Percentiles rank a stretch among this genome's conserved stretches.
Evolutionary conservation across 2,329 filamentous ascomycete species (phyloP).

Genomic region (Cryphonectria radicalis): DNA sequence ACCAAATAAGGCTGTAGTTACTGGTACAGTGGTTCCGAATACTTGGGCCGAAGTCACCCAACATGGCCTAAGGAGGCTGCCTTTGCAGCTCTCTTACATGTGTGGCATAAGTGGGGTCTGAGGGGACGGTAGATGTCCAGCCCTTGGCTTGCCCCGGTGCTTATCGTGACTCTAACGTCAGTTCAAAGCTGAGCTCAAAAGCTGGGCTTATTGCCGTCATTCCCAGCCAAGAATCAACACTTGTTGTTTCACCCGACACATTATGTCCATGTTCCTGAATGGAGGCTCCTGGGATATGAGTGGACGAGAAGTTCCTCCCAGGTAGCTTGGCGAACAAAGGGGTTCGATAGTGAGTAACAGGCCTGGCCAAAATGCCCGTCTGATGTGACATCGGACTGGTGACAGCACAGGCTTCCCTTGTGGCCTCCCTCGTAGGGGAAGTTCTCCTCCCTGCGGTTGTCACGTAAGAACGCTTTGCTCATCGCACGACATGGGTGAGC

Average conservation of each 20-base stretch:
- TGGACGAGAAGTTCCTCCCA: background rate
- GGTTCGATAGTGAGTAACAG: background rate
- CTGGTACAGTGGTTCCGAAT: background rate
- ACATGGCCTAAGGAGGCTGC: background rate
- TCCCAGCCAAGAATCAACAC: background rate
- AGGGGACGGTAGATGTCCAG: background rate
- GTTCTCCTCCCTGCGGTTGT: background rate
- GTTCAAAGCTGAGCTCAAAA: background rate
- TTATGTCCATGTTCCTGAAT: background rate
- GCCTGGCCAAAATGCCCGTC: background rate
- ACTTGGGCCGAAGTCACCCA: background rate
- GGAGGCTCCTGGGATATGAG: background rate
- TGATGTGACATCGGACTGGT: background rate
- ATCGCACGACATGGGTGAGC: background rate
- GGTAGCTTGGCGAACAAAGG: background rate
- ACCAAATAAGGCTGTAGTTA: background rate
- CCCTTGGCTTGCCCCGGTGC: background rate
- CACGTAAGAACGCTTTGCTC: background rate
- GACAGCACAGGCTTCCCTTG: background rate
- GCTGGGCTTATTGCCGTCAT: background rate
- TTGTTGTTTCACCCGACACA: background rate
- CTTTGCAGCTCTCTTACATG: constrained; percentile 1
- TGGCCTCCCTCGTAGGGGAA: background rate
- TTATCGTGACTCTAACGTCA: background rate
- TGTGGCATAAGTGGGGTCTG: background rate